Conservation (phyloP, 1,284 basidiomycete species). For the Exobasidium cylindrosporum region DNA sequence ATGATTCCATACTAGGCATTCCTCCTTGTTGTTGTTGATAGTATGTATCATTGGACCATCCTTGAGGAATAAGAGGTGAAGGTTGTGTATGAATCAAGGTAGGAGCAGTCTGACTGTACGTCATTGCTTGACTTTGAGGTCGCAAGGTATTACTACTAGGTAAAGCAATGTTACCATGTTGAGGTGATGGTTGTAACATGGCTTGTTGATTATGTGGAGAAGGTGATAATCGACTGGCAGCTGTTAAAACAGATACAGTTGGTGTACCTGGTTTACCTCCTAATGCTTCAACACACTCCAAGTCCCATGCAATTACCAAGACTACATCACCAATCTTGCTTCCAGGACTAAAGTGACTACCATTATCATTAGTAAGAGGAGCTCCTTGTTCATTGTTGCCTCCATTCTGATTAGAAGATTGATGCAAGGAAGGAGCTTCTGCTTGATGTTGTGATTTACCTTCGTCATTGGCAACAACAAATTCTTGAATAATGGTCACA, state of each 20-base stretch:
- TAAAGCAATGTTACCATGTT: slow-evolving; percentile 13
- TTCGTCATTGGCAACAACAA: slow-evolving; percentile 49
- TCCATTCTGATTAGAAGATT: not conserved
- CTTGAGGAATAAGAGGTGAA: slow-evolving; percentile 22
- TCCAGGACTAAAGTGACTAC: slow-evolving; percentile 38
- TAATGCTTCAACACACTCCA: slow-evolving; percentile 52
- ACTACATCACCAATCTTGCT: slow-evolving; percentile 55
- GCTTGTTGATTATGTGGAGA: slow-evolving; percentile 19
- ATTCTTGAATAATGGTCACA: slow-evolving; percentile 56
- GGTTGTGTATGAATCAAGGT: slow-evolving; percentile 37
- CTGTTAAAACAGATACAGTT: slow-evolving; percentile 41
- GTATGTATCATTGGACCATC: not conserved
- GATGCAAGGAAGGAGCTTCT: not conserved
- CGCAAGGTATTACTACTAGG: not conserved
- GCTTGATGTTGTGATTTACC: not conserved
- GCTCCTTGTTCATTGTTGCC: slow-evolving; percentile 18
- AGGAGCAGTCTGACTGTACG: slow-evolving; percentile 14
- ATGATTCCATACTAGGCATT: slow-evolving; percentile 16
- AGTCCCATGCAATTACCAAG: slow-evolving; percentile 56
- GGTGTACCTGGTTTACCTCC: slow-evolving; percentile 41
- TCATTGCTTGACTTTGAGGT: not conserved
- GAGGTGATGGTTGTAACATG: slow-evolving; percentile 26
- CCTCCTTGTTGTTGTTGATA: not conserved
- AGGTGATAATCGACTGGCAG: slow-evolving; percentile 25
- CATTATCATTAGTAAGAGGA: not conserved